phyloP scores from a whole-genome alignment of 2,329 filamentous ascomycete genomes.

The Balansia obtecta region DNA sequence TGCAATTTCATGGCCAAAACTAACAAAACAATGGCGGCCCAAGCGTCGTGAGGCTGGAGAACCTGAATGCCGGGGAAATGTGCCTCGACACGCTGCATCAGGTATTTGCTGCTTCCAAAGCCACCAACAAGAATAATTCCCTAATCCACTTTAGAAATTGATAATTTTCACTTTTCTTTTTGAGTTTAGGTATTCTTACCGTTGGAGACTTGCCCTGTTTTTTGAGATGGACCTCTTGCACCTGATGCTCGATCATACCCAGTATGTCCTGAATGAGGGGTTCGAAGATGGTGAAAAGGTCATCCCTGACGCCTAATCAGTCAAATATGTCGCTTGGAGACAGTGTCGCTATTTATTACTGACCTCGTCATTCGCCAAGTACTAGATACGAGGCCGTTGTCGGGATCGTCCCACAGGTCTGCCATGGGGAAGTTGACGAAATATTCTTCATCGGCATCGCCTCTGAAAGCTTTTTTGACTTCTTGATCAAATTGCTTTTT shows the following conservation, averaged over 20 bases:
- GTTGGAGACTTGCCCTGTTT: background rate
- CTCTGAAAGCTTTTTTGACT: constrained; percentile 11
- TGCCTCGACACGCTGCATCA: background rate
- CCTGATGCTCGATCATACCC: background rate
- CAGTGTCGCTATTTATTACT: background rate
- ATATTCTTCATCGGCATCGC: constrained; percentile 6
- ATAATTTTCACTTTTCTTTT: background rate
- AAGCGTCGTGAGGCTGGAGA: constrained; percentile 2
- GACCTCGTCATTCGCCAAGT: constrained; percentile 12
- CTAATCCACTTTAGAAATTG: background rate
- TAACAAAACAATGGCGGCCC: constrained; percentile 6
- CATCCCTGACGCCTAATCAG: background rate
- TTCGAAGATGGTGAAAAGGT: background rate
- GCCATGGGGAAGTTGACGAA: constrained; percentile 12
- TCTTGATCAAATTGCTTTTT: constrained; percentile 10
- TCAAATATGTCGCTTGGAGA: background rate
- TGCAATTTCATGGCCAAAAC: background rate
- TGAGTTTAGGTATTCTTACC: too few species aligned
- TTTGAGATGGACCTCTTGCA: background rate
- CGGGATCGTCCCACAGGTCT: constrained; percentile 8
- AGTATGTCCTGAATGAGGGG: background rate
- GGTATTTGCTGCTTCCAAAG: constrained; percentile 3
- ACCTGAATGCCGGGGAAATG: constrained; percentile 3
- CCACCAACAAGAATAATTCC: constrained; percentile 5
- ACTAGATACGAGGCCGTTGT: constrained; percentile 3